These are phyloP conservation scores for Bothriochloa decipiens DNA, from an alignment of 176 grass and related monocot genomes.

Conservation along the genomic window DNA sequence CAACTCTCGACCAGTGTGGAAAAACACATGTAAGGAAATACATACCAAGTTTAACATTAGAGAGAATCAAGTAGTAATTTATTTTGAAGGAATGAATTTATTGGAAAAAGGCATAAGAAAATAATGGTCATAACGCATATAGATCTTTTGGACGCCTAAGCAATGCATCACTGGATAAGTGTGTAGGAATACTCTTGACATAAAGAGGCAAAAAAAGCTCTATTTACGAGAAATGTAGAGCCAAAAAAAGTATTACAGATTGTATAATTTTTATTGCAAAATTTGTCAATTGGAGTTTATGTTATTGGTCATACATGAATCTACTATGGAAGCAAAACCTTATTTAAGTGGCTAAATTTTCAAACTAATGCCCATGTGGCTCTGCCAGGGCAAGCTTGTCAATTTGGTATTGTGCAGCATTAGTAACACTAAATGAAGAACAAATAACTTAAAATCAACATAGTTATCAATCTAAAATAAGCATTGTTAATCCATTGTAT, in stretches of 20 bases:
- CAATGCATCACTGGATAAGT: background rate
- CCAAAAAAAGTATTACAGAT: background rate
- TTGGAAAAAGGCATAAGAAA: background rate
- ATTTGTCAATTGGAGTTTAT: background rate
- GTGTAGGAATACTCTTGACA: background rate
- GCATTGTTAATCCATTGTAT: background rate
- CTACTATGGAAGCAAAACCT: background rate
- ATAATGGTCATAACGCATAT: background rate
- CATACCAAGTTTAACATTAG: background rate
- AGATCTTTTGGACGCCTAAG: background rate
- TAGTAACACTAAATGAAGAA: background rate
- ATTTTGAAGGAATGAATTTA: too few species aligned
- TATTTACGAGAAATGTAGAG: background rate
- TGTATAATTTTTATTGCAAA: background rate
- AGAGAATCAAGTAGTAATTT: background rate
- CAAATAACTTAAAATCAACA: too few species aligned
- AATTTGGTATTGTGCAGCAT: background rate
- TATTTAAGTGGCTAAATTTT: background rate
- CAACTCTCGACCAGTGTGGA: conserved; percentile 22
- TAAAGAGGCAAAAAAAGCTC: background rate
- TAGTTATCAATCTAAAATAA: background rate
- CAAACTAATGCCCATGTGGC: background rate
- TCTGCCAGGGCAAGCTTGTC: background rate
- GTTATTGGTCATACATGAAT: background rate
- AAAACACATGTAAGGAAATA: background rate